phyloP scores from a whole-genome alignment of 805 yeast genomes.

The Starmera pachycereana region DNA sequence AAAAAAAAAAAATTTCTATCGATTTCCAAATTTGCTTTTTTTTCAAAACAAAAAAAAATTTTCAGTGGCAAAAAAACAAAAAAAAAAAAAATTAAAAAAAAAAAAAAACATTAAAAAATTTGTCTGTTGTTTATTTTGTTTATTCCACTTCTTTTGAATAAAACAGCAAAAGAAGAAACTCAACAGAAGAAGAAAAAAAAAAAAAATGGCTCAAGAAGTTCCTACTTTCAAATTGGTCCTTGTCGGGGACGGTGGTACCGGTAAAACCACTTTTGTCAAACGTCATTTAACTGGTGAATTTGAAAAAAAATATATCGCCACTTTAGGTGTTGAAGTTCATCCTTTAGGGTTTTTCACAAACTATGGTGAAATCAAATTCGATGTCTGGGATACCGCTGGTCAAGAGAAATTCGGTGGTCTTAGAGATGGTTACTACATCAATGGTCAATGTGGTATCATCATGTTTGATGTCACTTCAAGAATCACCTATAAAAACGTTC shows the following conservation, averaged over 20 bases:
- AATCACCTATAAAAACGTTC: conserved; percentile 98
- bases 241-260: conserved; percentile 99
- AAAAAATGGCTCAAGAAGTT: conserved; percentile 59
- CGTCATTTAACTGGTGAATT: conserved; percentile 99
- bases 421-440: conserved; percentile 99
- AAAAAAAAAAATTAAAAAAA: too few relatives aligned
- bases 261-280: conserved; percentile 99
- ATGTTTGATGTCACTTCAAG: conserved; percentile 99
- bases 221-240: conserved; percentile 97
- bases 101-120: too few relatives aligned
- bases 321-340: conserved; percentile 99
- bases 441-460: conserved; percentile 99
- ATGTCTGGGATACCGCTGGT: conserved; percentile 99
- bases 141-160: neutral
- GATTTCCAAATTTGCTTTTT: too few relatives aligned
- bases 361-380: conserved; percentile 97
- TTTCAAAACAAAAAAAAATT: neutral
- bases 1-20: too few relatives aligned
- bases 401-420: conserved; percentile 99
- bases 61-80: neutral
- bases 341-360: conserved; percentile 97
- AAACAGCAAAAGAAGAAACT: conserved; percentile 2
- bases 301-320: conserved; percentile 97
- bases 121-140: neutral
- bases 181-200: conserved; percentile 1